Base-by-base conservation (phyloP, 192 early-diverging fungal genomes). In the Coemansia sp. region DNA sequence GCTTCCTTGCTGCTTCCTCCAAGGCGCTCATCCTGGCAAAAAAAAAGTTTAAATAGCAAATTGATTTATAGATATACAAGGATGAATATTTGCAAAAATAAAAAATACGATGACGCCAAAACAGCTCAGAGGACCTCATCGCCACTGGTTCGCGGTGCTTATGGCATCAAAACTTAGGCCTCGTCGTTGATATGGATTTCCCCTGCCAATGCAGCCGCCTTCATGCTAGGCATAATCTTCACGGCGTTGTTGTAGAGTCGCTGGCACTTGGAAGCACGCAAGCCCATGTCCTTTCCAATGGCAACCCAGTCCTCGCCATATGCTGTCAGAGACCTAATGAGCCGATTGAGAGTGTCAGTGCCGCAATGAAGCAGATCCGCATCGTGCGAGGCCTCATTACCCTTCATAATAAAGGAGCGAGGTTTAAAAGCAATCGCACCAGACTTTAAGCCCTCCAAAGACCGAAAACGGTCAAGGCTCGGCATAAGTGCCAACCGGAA, bases 1-100 rank as follows among this genome's bases (percentile, higher is more conserved):
- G 82, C 42, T 87, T 87, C 61, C 77, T 63, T 29, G 90, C 77
- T 61, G 84, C 84, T 72, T 83, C 86, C 67, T 91, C 90, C 78
- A 91, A 86, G 11, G 64, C 22, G 29, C 56, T 65, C 62, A 71
- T 71, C 34, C 55, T 58, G 51, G 10, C 17, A 20, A 20, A 12
- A 53, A 13, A 22, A 3, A 27, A 27, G 10, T 29, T 2, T 31
- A 24, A 29, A 12, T 13, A 55, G 24, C 1, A 1, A 17, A 3
- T 27, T 6, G 27, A 3, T 55, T 24, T 12, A 29, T 55, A 55
- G 24, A 27, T 55, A 55, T 13, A 55, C 11, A 55, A 50, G 19
- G n/a, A 22, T 2, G 20, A 2, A 50, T 20, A 50, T 10, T 20
- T 22, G 19, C 8, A 50, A 20, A 50, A 7, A 20, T 9, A 36